Evolutionary conservation across 2,329 filamentous ascomycete species (phyloP).

Genomic region (Aspergillus brasiliensis): DNA sequence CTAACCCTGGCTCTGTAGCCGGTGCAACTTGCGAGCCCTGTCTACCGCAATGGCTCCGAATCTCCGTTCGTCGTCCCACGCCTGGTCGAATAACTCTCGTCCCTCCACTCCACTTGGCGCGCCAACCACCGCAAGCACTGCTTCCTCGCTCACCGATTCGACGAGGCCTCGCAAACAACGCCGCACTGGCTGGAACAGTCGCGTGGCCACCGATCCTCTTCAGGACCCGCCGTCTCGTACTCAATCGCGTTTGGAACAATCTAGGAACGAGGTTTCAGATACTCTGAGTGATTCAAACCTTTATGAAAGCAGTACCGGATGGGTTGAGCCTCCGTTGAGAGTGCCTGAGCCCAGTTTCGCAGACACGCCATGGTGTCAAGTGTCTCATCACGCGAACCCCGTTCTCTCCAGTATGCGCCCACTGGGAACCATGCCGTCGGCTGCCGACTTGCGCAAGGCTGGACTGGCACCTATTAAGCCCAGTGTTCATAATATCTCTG

Average conservation of each 20-base stretch:
- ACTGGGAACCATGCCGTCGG: conserved; percentile 69
- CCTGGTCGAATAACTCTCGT: conserved; percentile 33
- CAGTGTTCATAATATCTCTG: conserved; percentile 43
- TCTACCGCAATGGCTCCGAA: conserved; percentile 36
- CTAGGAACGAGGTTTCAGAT: conserved; percentile 6
- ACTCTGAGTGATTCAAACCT: conserved; percentile 14
- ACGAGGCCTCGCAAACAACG: conserved; percentile 36
- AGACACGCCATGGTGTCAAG: conserved; percentile 64
- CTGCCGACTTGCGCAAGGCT: conserved; percentile 58
- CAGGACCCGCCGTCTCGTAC: conserved; percentile 18
- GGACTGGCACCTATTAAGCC: conserved; percentile 49
- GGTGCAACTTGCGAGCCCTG: conserved; percentile 23
- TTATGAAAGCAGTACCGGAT: conserved; percentile 30
- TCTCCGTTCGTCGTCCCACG: conserved; percentile 37
- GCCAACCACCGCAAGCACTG: conserved; percentile 19
- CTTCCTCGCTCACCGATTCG: conserved; percentile 30
- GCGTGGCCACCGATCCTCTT: conserved; percentile 27
- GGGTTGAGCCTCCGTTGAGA: conserved; percentile 61
- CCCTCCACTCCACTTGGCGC: conserved; percentile 34
- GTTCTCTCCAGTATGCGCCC: conserved; percentile 84
- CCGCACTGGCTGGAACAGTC: conserved; percentile 32
- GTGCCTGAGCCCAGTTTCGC: conserved; percentile 69
- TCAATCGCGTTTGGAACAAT: conserved; percentile 21
- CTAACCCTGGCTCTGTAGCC: conserved; percentile 27
- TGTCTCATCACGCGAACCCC: conserved; percentile 64